Base-by-base conservation (phyloP, 2,329 filamentous ascomycete genomes). In the Phyllosticta citrichinensis region DNA sequence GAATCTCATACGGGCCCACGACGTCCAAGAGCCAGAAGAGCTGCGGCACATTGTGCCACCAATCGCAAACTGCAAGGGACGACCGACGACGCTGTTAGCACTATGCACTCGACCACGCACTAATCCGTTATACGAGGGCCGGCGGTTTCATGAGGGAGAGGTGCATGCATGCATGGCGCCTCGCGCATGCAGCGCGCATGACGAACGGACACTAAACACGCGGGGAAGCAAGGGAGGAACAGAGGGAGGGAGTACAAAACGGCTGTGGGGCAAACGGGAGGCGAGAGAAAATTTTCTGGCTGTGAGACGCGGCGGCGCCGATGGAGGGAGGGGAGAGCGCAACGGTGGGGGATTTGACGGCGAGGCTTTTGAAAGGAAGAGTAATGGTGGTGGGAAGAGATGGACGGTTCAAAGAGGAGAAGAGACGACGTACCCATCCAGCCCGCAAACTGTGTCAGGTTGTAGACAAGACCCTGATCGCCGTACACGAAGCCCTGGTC, bases 361-460 rank as follows among this genome's bases (percentile, higher is more conserved):
- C 17, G 40, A n/a, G 40, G 5, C 1, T 5, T n/a, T n/a, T 17
- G 14, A 40, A 40, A 5, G 11, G 40, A 47, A n/a, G 40, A n/a
- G 4, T 0, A n/a, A 19, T 2, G 40, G 14, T n/a, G 14, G 6
- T 47, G 9, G 17, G 33, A 17, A 55, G 22, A 35, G 30, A 33
- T 20, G n/a, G 30, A 27, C 22, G 11, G 12, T 40, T 40, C 4
- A 8, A n/a, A 12, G 50, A 51, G 14, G 11, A 40, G 40, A 11
- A 24, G 55, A 47, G 24, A n/a, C 12, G 20, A 62, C 62, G 56
- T 57, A 63, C 62, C 62, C 11, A 62, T 27, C 62, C 62, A 63
- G 57, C 62, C 62, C 10, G 57, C 56, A 33, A 61, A 63, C 53
- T 59, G 30, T 4, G 56, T 57, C n/a, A 33, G 30, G 35, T 59